phyloP scores from a whole-genome alignment of 2,329 filamentous ascomycete genomes.

The Aspergillus ochraceus region DNA sequence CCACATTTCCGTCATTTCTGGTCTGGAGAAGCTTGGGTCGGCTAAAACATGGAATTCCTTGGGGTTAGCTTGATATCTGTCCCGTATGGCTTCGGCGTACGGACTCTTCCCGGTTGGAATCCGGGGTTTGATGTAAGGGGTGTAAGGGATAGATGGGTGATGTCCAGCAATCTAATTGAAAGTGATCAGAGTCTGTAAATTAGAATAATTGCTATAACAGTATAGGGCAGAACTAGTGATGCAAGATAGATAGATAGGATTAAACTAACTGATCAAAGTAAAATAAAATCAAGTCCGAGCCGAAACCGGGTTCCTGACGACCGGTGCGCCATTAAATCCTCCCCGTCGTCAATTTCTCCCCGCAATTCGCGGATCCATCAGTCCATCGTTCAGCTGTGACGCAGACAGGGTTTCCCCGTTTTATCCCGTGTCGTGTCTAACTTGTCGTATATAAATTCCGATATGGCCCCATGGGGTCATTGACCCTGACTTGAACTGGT shows the following conservation, averaged over 20 bases:
- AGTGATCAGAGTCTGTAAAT: no score
- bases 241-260: no score
- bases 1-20: neutral
- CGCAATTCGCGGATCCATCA: neutral
- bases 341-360: neutral
- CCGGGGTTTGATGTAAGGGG: neutral
- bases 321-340: neutral
- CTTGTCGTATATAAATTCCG: neutral
- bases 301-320: no score
- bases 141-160: no score
- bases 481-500: no score
- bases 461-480: neutral
- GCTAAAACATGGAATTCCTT: neutral
- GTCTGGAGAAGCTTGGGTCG: neutral
- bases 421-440: neutral
- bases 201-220: no score
- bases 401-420: neutral
- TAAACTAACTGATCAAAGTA: no score
- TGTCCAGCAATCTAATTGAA: no score
- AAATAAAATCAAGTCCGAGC: no score
- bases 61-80: neutral
- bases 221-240: no score
- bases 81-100: no score
- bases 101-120: neutral
- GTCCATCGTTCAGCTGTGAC: neutral